Percentiles rank a stretch among this genome's conserved stretches.
Evolutionary conservation across 345 rosid species (phyloP).

Genomic region (Arabis alpina): DNA sequence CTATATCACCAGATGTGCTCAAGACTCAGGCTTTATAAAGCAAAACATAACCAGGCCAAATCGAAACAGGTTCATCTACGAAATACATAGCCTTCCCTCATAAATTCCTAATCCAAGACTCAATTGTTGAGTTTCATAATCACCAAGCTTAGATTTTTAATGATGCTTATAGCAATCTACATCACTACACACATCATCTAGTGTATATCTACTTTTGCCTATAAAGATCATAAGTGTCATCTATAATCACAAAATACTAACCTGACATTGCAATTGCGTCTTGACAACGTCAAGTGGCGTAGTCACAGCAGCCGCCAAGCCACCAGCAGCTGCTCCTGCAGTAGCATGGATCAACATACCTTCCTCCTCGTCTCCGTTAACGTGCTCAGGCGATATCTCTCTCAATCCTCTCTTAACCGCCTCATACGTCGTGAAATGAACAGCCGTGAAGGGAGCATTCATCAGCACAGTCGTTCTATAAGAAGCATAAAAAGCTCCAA

Average conservation of each 20-base stretch:
- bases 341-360: conserved; percentile 84
- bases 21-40: no score
- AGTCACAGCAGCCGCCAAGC: conserved; percentile 53
- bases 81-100: no score
- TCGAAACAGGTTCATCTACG: background rate
- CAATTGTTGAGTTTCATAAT: background rate
- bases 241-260: conserved; percentile 27
- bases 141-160: conserved; percentile 1
- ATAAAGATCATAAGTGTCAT: background rate
- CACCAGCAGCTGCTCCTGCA: conserved; percentile 98
- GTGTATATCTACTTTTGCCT: background rate
- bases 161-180: conserved; percentile 1
- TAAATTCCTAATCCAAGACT: background rate
- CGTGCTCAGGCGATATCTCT: conserved; percentile 77
- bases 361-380: conserved; percentile 54
- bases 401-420: conserved; percentile 73
- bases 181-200: background rate
- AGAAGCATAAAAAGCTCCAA: conserved; percentile 89
- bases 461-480: conserved; percentile 92
- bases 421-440: conserved; percentile 92
- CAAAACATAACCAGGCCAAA: background rate
- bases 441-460: conserved; percentile 96
- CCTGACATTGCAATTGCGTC: conserved; percentile 97
- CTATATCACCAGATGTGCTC: background rate
- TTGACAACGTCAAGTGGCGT: conserved; percentile 52